These are phyloP conservation scores for Conoideocrella luteorostrata DNA, from an alignment of 2,329 filamentous ascomycete genomes.

Conservation along the genomic window DNA sequence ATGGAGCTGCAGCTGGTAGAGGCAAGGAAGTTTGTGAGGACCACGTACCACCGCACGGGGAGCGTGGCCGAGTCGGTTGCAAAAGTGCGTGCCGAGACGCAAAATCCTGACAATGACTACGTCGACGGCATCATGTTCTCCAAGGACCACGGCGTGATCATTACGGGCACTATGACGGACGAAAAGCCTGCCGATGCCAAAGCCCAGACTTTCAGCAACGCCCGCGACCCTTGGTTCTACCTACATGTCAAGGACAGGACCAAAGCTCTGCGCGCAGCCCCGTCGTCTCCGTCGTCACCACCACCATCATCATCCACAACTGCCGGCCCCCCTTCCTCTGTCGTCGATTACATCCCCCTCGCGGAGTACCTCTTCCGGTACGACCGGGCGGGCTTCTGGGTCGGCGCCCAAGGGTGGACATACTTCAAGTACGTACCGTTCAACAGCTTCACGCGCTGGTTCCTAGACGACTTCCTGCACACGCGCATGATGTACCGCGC, in stretches of 20 bases:
- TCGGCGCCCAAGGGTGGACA: constrained; percentile 56
- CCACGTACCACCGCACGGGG: constrained; percentile 52
- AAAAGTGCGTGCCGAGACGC: constrained; percentile 42
- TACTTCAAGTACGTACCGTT: constrained; percentile 63
- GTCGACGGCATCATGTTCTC: constrained; percentile 67
- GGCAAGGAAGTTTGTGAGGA: constrained; percentile 54
- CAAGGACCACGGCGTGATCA: constrained; percentile 55
- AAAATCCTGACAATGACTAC: constrained; percentile 51
- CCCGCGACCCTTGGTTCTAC: constrained; percentile 71
- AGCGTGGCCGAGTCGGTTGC: constrained; percentile 42
- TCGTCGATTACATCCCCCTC: constrained; percentile 55
- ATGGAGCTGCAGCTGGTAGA: constrained; percentile 58
- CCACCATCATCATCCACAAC: constrained; percentile 6
- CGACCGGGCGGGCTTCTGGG: constrained; percentile 71
- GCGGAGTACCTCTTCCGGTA: constrained; percentile 72
- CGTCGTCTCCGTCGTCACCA: constrained; percentile 12
- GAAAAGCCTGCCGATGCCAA: constrained; percentile 31
- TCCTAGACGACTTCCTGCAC: constrained; percentile 66
- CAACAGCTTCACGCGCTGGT: constrained; percentile 57
- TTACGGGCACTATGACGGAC: constrained; percentile 57
- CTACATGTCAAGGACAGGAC: constrained; percentile 55
- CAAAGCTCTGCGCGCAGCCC: constrained; percentile 11
- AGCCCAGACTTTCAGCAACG: constrained; percentile 50
- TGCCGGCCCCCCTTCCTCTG: constrained; percentile 16
- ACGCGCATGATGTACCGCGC: constrained; percentile 70